A percentile compares a stretch with the other conserved stretches of the same genome.
Conservation (phyloP, 2,329 filamentous ascomycete genomes). For the Pseudogymnoascus sp. region DNA sequence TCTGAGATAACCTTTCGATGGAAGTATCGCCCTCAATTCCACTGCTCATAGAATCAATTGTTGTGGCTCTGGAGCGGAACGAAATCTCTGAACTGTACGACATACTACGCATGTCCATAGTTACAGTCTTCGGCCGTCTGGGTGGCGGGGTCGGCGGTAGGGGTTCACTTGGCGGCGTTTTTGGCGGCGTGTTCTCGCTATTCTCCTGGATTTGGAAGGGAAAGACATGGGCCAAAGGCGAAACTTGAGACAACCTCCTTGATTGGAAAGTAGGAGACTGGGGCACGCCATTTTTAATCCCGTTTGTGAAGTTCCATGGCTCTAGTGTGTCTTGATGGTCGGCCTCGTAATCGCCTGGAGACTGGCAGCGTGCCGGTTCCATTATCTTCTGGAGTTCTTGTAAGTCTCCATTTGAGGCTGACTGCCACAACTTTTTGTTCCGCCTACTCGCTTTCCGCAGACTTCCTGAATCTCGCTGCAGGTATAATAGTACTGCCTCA, state of each 20-base stretch:
- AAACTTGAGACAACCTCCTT: constrained; percentile 23
- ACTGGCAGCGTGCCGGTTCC: constrained; percentile 50
- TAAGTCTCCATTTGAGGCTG: constrained; percentile 69
- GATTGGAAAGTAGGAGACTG: neutral
- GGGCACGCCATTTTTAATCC: neutral
- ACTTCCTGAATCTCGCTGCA: constrained; percentile 72
- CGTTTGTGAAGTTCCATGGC: constrained; percentile 4
- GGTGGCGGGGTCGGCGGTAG: constrained; percentile 35
- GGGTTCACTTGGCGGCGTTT: constrained; percentile 23
- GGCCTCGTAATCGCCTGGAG: constrained; percentile 33
- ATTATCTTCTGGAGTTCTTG: constrained; percentile 70
- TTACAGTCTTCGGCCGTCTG: constrained; percentile 51
- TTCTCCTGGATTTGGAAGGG: constrained; percentile 66
- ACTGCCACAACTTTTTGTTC: constrained; percentile 84
- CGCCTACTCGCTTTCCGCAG: constrained; percentile 76
- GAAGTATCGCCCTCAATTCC: constrained; percentile 80
- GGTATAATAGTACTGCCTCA: constrained; percentile 85
- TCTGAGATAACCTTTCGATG: constrained; percentile 68
- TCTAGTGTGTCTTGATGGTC: neutral
- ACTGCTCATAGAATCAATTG: constrained; percentile 65
- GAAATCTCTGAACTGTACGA: constrained; percentile 82
- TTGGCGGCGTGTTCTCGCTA: constrained; percentile 26
- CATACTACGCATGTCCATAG: constrained; percentile 82
- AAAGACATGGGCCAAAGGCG: constrained; percentile 71
- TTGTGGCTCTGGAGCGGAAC: constrained; percentile 70